Percentiles rank a stretch among this genome's conserved stretches.
phyloP scores from a whole-genome alignment of 2,329 filamentous ascomycete species.

The Pseudogymnoascus sp. region DNA sequence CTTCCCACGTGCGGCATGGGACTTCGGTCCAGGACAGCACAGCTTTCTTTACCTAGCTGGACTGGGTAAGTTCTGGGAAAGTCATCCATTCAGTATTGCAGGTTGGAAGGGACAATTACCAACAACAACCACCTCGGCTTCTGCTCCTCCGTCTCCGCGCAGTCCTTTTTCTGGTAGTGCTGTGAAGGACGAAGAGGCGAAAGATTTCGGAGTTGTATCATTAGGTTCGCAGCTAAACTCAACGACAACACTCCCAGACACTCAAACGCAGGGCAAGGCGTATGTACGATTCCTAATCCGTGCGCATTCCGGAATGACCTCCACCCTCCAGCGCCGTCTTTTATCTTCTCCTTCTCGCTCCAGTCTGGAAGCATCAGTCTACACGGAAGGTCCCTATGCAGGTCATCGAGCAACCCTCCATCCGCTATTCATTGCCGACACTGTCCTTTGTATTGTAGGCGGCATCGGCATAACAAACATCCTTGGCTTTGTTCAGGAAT shows the following conservation, averaged over 20 bases:
- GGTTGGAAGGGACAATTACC: neutral
- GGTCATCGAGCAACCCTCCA: neutral
- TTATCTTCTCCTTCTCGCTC: neutral
- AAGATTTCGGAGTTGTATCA: neutral
- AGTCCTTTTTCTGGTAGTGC: neutral
- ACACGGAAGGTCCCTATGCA: neutral
- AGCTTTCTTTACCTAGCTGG: slow-evolving; percentile 45
- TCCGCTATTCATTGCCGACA: neutral
- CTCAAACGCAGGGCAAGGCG: neutral
- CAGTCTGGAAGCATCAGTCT: neutral
- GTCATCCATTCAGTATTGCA: slow-evolving; percentile 44
- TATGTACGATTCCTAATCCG: neutral
- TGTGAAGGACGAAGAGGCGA: neutral
- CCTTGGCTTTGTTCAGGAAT: slow-evolving; percentile 18
- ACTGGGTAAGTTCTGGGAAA: slow-evolving; percentile 42
- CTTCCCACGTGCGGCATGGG: slow-evolving; percentile 34
- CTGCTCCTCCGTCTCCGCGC: neutral
- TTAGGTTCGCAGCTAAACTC: neutral
- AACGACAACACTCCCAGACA: neutral
- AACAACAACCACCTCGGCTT: neutral
- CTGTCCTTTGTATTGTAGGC: neutral
- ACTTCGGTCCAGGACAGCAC: slow-evolving; percentile 28
- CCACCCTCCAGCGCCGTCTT: neutral
- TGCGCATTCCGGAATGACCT: neutral
- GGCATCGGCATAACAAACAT: neutral